Evolutionary conservation across 1,284 basidiomycete species (phyloP), one percentile per base, ranked within the genome.

Genomic region (Sphagnurus paluster): DNA sequence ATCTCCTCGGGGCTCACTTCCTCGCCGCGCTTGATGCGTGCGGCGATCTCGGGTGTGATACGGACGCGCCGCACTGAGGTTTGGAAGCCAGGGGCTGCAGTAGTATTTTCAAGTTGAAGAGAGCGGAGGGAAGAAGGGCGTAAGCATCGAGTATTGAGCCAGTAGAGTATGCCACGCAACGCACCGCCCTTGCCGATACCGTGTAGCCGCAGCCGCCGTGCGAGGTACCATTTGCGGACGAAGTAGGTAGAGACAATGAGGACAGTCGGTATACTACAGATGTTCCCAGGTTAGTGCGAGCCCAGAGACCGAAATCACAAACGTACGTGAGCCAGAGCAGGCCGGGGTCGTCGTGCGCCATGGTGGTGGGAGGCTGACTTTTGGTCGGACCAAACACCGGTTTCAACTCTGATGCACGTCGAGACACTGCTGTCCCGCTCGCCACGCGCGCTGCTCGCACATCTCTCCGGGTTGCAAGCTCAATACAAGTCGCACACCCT

Each of bases 131-230:
- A 1, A 30, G 19, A 9, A 4, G 26, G 4, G 13, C 30, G 20
- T 21, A 10, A 26, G 8, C 5, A 0, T 6, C 8, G 34, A 11
- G 21, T n/a, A n/a, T 10, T n/a, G n/a, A n/a, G n/a, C n/a, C n/a
- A n/a, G n/a, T n/a, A n/a, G n/a, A n/a, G n/a, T n/a, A n/a, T n/a
- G n/a, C n/a, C n/a, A n/a, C n/a, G n/a, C n/a, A n/a, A 17, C 52
- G 14, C 43, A 76, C 76, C 75, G 41, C 76, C 76, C 58, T 74
- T 75, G 10, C 76, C 76, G 34, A 77, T 77, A 4, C 76, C 76
- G 50, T 77, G 62, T 4, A 75, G 51, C 41, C 62, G 61, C 20
- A 78, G 62, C 42, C 60, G 59, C 29, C 73, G 63, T n/a, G 69
- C 67, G 4, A 74, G 62, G 46, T 76, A 77, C 72, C 72, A 76